Percentiles rank a stretch among this genome's conserved stretches.
phyloP scores from a whole-genome alignment of 1,284 basidiomycete genomes.

The Boletus semigastroideus region DNA sequence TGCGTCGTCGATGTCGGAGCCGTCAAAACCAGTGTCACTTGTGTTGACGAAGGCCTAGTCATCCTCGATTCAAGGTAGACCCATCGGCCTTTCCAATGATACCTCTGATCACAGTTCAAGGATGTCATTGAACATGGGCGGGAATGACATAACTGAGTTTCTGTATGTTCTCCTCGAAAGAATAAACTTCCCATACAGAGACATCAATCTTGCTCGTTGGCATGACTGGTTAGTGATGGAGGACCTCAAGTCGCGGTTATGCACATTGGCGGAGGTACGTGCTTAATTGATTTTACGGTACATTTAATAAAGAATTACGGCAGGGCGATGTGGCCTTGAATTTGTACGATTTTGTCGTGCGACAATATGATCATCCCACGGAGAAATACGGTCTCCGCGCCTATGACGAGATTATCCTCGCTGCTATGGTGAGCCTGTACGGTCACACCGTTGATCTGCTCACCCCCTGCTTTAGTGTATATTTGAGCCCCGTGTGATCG shows the following conservation, averaged over 20 bases:
- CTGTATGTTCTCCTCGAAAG: constrained; percentile 78
- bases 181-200: constrained; percentile 87
- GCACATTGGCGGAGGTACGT: constrained; percentile 82
- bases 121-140: constrained; percentile 85
- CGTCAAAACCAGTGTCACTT: constrained; percentile 81
- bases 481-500: constrained; percentile 90
- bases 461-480: constrained; percentile 57
- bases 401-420: constrained; percentile 95
- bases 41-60: constrained; percentile 94
- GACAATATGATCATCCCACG: constrained; percentile 73
- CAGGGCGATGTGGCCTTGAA: constrained; percentile 87
- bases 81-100: background rate
- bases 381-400: constrained; percentile 89
- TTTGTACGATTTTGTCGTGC: constrained; percentile 85
- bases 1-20: constrained; percentile 97
- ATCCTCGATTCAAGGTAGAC: constrained; percentile 82
- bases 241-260: constrained; percentile 79
- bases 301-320: constrained; percentile 31
- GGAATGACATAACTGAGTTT: constrained; percentile 92
- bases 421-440: constrained; percentile 73
- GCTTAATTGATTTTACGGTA: background rate
- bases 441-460: constrained; percentile 5
- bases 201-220: constrained; percentile 70
- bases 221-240: constrained; percentile 92
- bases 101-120: constrained; percentile 40